Evolutionary conservation across 257 asterid genomes (phyloP).

Genomic region (Coffea eugenioides): DNA sequence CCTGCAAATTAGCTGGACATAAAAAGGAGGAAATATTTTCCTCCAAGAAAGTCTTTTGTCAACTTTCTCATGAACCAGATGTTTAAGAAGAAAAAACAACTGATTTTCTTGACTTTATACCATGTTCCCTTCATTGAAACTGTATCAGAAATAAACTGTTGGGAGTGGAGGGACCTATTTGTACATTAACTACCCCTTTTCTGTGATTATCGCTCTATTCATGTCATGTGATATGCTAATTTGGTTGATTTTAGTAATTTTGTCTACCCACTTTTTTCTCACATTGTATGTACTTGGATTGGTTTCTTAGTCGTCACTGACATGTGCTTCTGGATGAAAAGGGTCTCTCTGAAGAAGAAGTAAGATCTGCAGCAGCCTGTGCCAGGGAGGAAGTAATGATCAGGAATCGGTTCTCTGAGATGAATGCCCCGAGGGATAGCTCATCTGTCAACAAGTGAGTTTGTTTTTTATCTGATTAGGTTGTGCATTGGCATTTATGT

Average conservation of each 20-base stretch:
- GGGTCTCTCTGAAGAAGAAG: slow-evolving; percentile 99
- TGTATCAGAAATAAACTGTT: background rate
- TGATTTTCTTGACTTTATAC: background rate
- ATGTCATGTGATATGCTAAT: background rate
- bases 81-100: background rate
- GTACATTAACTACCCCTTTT: background rate
- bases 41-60: background rate
- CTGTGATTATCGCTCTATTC: background rate
- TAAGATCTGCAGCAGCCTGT: slow-evolving; percentile 93
- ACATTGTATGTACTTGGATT: slow-evolving; percentile 12
- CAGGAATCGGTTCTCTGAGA: slow-evolving; percentile 94
- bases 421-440: slow-evolving; percentile 93
- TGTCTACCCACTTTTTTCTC: background rate
- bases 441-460: slow-evolving; percentile 90
- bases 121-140: background rate
- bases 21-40: background rate
- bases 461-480: background rate
- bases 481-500: background rate
- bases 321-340: slow-evolving; percentile 29
- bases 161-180: background rate
- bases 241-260: background rate
- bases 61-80: background rate
- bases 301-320: slow-evolving; percentile 20
- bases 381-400: slow-evolving; percentile 99
- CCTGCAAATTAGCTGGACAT: background rate